Evolutionary conservation across 2,329 filamentous ascomycete species (phyloP).

Genomic region (Fusarium devonianum): DNA sequence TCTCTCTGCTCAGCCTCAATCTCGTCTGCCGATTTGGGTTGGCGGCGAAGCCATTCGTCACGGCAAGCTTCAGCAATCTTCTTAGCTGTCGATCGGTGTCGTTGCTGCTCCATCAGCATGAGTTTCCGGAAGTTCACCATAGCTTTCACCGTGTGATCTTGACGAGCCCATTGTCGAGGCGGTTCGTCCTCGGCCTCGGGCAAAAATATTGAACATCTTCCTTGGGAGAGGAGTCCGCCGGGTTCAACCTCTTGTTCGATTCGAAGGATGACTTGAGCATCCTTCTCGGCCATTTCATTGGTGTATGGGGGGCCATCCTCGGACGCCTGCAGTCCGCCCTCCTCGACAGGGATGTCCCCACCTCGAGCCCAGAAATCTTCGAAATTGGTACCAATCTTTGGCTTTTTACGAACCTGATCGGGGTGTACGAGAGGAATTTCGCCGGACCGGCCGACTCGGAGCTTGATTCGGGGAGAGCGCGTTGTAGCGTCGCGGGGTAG

Average conservation of each 20-base stretch:
- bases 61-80: slow-evolving; percentile 79
- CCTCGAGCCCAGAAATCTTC: slow-evolving; percentile 64
- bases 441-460: slow-evolving; percentile 51
- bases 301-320: slow-evolving; percentile 67
- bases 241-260: slow-evolving; percentile 77
- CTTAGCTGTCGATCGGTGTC: slow-evolving; percentile 80
- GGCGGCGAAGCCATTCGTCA: slow-evolving; percentile 75
- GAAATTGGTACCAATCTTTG: slow-evolving; percentile 62
- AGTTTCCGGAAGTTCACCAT: slow-evolving; percentile 81
- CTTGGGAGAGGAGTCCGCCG: slow-evolving; percentile 76
- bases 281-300: slow-evolving; percentile 67
- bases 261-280: slow-evolving; percentile 73
- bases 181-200: slow-evolving; percentile 78
- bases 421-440: slow-evolving; percentile 66
- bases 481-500: slow-evolving; percentile 33
- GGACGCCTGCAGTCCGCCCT: slow-evolving; percentile 62
- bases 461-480: slow-evolving; percentile 56
- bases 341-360: slow-evolving; percentile 60
- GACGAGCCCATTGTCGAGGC: slow-evolving; percentile 81
- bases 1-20: slow-evolving; percentile 79
- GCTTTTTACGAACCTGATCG: slow-evolving; percentile 60
- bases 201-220: slow-evolving; percentile 74
- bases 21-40: slow-evolving; percentile 81
- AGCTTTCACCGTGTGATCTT: slow-evolving; percentile 84
- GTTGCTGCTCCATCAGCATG: slow-evolving; percentile 78